phyloP scores from a whole-genome alignment of 2,329 filamentous ascomycete species.

The Furcasterigmium sp. region DNA sequence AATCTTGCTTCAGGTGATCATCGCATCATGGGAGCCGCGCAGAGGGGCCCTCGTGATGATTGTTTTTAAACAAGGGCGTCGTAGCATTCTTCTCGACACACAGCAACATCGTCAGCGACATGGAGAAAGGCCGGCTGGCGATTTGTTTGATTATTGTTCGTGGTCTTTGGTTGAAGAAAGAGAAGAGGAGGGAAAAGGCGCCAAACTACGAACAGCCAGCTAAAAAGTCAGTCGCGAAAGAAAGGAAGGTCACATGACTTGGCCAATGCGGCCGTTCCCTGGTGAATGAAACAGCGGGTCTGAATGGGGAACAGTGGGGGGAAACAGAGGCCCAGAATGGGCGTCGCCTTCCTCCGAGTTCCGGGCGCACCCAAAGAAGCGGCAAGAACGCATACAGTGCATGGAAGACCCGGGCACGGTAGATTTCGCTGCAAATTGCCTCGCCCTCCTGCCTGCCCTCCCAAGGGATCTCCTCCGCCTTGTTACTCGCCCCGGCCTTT shows the following conservation, averaged over 20 bases:
- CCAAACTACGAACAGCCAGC: slow-evolving; percentile 10
- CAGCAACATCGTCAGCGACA: slow-evolving; percentile 46
- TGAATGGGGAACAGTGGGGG: neutral
- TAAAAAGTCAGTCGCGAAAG: slow-evolving; percentile 5
- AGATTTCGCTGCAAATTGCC: slow-evolving; percentile 11
- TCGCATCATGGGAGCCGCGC: slow-evolving; percentile 60
- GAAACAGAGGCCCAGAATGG: neutral
- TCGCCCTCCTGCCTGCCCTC: slow-evolving; percentile 6
- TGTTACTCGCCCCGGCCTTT: slow-evolving; percentile 12
- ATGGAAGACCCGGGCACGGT: neutral
- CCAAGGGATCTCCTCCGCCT: neutral
- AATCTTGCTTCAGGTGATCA: slow-evolving; percentile 64
- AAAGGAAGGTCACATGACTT: slow-evolving; percentile 1
- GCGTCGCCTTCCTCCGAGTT: slow-evolving; percentile 2
- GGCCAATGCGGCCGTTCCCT: slow-evolving; percentile 2
- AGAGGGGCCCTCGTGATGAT: slow-evolving; percentile 62
- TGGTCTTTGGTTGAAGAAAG: slow-evolving; percentile 36
- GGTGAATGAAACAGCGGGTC: slow-evolving; percentile 4
- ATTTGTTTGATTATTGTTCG: slow-evolving; percentile 31
- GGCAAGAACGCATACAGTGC: slow-evolving; percentile 3
- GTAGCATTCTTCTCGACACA: slow-evolving; percentile 52
- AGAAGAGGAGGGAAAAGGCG: slow-evolving; percentile 19
- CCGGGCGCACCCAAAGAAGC: slow-evolving; percentile 4
- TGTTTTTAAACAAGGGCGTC: slow-evolving; percentile 59
- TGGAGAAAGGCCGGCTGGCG: slow-evolving; percentile 26